These are phyloP conservation scores for Gorgonomyces haynaldii DNA, from an alignment of 192 early-diverging fungal genomes.

Conservation along the genomic window DNA sequence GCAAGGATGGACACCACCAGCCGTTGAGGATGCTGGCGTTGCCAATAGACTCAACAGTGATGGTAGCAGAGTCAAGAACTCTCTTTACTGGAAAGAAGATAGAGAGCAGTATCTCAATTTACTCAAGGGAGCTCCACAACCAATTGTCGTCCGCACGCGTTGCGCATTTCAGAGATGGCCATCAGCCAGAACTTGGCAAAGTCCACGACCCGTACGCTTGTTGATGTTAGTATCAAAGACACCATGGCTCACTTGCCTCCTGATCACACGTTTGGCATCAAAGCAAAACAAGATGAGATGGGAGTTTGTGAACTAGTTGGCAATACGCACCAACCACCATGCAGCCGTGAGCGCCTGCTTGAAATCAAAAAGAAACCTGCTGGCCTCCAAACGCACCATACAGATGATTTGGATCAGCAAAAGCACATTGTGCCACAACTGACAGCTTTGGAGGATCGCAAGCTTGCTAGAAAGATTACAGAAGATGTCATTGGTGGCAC, in stretches of 20 bases:
- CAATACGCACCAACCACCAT: background rate
- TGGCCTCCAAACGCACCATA: conserved; percentile 2
- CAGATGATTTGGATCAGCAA: conserved; percentile 5
- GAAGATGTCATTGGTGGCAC: conserved; percentile 7
- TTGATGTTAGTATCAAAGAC: conserved; percentile 16
- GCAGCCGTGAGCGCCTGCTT: no score
- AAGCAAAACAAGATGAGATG: conserved; percentile 17
- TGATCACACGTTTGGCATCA: conserved; percentile 24
- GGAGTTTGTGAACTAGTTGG: conserved; percentile 24
- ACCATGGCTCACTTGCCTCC: conserved; percentile 20
- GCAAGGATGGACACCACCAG: conserved; percentile 9
- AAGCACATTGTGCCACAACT: conserved; percentile 1
- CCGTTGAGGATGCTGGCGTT: conserved; percentile 5
- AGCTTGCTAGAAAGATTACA: conserved; percentile 8
- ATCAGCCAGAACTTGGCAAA: conserved; percentile 19
- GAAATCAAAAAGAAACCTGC: conserved; percentile 1
- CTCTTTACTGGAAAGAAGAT: conserved; percentile 19
- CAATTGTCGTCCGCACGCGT: conserved; percentile 14
- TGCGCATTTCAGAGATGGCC: conserved; percentile 13
- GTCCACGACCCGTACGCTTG: conserved; percentile 24
- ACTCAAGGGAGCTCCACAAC: conserved; percentile 14
- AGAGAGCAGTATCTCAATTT: conserved; percentile 1
- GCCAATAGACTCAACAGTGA: conserved; percentile 16
- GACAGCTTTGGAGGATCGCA: conserved; percentile 1
- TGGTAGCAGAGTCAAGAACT: conserved; percentile 19